These are phyloP conservation scores for Aspergillus felis DNA, from an alignment of 2,329 filamentous ascomycete genomes.

Conservation along the genomic window DNA sequence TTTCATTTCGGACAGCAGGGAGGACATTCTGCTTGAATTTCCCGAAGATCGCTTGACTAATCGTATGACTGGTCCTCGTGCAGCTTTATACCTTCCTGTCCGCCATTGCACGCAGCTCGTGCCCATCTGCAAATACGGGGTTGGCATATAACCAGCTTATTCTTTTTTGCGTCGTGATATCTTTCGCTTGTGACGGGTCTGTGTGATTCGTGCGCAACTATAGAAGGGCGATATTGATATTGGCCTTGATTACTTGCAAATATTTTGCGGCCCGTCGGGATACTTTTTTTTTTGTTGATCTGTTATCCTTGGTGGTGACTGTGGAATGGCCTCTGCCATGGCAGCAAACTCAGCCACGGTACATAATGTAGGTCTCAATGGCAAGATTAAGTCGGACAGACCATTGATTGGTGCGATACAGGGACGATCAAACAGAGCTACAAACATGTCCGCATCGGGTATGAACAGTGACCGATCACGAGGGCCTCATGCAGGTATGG, in stretches of 20 bases:
- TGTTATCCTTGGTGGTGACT: slow-evolving; percentile 13
- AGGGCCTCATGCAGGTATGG: slow-evolving; percentile 38
- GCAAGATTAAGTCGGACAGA: not conserved
- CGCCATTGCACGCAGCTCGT: slow-evolving; percentile 28
- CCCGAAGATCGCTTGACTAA: slow-evolving; percentile 4
- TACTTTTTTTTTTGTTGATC: slow-evolving; percentile 20
- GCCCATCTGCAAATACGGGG: slow-evolving; percentile 27
- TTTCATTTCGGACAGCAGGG: not conserved
- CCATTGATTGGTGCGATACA: slow-evolving; percentile 13
- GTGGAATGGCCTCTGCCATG: slow-evolving; percentile 35
- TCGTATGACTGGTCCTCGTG: slow-evolving; percentile 10
- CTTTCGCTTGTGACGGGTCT: not conserved
- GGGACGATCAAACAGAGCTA: slow-evolving; percentile 34
- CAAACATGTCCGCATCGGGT: slow-evolving; percentile 37
- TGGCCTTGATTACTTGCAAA: slow-evolving; percentile 10
- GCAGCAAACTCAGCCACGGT: slow-evolving; percentile 32
- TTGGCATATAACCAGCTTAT: slow-evolving; percentile 12
- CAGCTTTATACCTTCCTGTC: slow-evolving; percentile 27
- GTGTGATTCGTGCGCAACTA: slow-evolving; percentile 14
- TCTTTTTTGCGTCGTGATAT: not conserved
- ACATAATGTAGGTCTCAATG: slow-evolving; percentile 33
- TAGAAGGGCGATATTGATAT: not conserved
- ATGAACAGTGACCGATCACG: slow-evolving; percentile 34
- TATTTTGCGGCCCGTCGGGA: slow-evolving; percentile 16
- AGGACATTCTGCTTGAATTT: not conserved